These are phyloP conservation scores for Alternaria sp. DNA, from an alignment of 2,329 filamentous ascomycete species.

Conservation along the genomic window DNA sequence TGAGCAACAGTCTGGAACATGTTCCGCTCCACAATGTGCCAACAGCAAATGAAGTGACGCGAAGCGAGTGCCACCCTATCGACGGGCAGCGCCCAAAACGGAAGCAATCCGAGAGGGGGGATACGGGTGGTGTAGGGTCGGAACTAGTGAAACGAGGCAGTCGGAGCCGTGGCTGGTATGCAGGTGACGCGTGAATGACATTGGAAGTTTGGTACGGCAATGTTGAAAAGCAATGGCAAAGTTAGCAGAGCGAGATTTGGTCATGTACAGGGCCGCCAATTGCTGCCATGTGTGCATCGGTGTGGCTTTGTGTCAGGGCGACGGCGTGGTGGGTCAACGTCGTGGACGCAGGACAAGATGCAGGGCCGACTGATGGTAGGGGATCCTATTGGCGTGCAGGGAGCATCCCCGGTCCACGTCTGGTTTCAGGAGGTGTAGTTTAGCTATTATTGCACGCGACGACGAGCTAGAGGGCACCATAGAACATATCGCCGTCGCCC, in stretches of 20 bases:
- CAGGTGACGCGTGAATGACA: background rate
- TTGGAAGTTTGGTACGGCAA: background rate
- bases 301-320: conserved; percentile 19
- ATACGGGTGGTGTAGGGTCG: conserved; percentile 5
- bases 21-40: conserved; percentile 18
- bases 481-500: conserved; percentile 16
- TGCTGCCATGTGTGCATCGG: conserved; percentile 1
- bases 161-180: conserved; percentile 7
- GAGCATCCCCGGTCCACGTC: conserved; percentile 24
- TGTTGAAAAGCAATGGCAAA: background rate
- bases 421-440: conserved; percentile 34
- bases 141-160: conserved; percentile 27
- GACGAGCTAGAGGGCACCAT: background rate
- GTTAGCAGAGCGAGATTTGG: background rate
- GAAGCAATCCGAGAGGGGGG: conserved; percentile 24
- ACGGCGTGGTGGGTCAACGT: conserved; percentile 23
- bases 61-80: conserved; percentile 27
- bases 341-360: conserved; percentile 20
- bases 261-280: conserved; percentile 9
- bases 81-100: conserved; percentile 26
- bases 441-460: conserved; percentile 24
- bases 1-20: conserved; percentile 31
- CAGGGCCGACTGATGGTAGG: conserved; percentile 28
- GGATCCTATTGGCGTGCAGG: conserved; percentile 28
- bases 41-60: conserved; percentile 27